Evolutionary conservation across 345 rosid species (phyloP), one percentile per base, ranked within the genome.

Genomic region (Durio zibethinus): DNA sequence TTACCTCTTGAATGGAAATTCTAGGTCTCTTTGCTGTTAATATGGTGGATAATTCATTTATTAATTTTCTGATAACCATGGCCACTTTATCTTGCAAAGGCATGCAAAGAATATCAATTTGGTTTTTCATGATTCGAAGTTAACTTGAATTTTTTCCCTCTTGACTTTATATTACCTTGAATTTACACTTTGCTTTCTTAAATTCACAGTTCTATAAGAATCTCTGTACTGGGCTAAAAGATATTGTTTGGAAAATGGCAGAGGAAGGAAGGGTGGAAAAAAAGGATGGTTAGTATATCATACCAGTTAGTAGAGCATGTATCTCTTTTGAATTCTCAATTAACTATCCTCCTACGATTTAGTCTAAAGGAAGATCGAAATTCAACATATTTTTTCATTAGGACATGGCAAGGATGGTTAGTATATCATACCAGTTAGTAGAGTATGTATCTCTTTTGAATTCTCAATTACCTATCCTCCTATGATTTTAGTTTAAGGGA

Each of bases 211-310:
- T 96, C 79, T 96, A 92, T 89, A 90, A 90, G 84, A 89, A 66
- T 81, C 92, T 96, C 56, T 87, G 97, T 20, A 86, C 91, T 43
- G 99, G 97, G 60, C 87, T 96, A 74, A 93, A 94, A 82, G 99
- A 96, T 73, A 85, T 96, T 59, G 99, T 96, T n/a, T 96, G 99
- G 99, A 91, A 85, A 80, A 77, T 97, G 69, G 84, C 81, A 27
- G 92, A 90, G 14, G 94, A 87, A 74, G 88, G 80, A 79, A 83
- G 84, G 63, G 90, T 74, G 60, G 90, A 86, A 60, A 59, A 43
- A 61, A 74, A 25, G 25, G n/a, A 74, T 12, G 69, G 69, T 60
- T 74, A 59, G 77, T 74, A 29, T 47, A 47, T 27, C 15, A 1
- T 4, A 57, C 25, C 36, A 4, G n/a, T 61, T 25, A 10, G 25